phyloP scores from a whole-genome alignment of 176 grass and related monocot species.

The Carex littledalei region DNA sequence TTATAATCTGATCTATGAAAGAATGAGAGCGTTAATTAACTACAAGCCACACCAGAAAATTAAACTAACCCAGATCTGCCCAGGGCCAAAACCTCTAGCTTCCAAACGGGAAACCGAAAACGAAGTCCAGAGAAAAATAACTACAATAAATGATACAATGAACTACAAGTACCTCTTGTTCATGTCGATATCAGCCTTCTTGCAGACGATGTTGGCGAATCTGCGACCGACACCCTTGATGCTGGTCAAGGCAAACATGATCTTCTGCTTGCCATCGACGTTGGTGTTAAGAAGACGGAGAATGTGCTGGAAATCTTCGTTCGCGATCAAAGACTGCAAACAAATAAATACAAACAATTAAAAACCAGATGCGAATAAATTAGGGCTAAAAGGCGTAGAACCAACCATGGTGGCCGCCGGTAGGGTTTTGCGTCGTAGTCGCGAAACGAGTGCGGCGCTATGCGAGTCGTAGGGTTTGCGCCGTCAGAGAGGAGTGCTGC shows the following conservation, averaged over 20 bases:
- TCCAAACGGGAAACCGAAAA: not conserved
- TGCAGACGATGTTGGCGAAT: constrained; percentile 90
- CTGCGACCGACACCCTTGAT: constrained; percentile 92
- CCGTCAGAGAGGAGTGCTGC: too few relatives aligned
- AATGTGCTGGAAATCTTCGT: constrained; percentile 94
- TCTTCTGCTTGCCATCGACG: constrained; percentile 95
- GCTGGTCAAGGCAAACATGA: constrained; percentile 84
- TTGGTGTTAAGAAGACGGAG: constrained; percentile 92
- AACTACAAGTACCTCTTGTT: constrained; percentile 48
- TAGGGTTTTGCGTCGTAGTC: too few relatives aligned
- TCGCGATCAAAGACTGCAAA: constrained; percentile 55
- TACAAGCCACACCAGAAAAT: not conserved
- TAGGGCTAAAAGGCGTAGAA: too few relatives aligned
- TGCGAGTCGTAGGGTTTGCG: too few relatives aligned
- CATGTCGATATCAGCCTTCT: constrained; percentile 99
- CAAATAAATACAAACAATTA: not conserved
- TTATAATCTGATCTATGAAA: not conserved
- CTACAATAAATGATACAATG: not conserved
- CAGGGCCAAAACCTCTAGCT: not conserved
- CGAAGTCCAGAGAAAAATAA: not conserved
- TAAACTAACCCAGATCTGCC: not conserved
- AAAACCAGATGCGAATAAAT: too few relatives aligned
- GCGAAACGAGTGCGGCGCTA: too few relatives aligned
- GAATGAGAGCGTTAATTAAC: not conserved
- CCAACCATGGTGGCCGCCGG: too few relatives aligned